These are phyloP conservation scores for Aspergillus clavatus DNA, from an alignment of 2,329 filamentous ascomycete species.

Conservation along the genomic window DNA sequence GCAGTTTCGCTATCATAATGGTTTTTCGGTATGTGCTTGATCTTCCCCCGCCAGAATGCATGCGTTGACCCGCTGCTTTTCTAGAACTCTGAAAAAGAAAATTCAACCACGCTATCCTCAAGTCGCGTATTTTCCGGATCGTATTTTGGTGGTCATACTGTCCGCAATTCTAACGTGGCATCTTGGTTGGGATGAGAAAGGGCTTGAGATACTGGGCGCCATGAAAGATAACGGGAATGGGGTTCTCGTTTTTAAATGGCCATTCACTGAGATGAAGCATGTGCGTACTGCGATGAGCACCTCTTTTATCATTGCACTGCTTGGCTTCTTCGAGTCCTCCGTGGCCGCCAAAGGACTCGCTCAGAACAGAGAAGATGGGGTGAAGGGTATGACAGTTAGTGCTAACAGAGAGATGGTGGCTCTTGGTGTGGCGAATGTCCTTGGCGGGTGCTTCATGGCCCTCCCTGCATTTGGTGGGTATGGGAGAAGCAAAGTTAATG, in stretches of 20 bases:
- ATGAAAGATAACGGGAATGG: constrained; percentile 68
- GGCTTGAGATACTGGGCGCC: constrained; percentile 76
- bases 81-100: constrained; percentile 71
- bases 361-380: constrained; percentile 55
- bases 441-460: constrained; percentile 87
- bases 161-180: constrained; percentile 75
- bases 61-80: constrained; percentile 11
- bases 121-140: constrained; percentile 86
- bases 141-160: constrained; percentile 80
- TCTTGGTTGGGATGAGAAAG: constrained; percentile 71
- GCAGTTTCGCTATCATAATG: constrained; percentile 85
- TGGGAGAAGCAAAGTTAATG: constrained; percentile 91
- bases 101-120: constrained; percentile 73
- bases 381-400: constrained; percentile 76
- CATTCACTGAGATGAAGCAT: constrained; percentile 72
- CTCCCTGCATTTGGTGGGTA: constrained; percentile 95
- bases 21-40: constrained; percentile 62
- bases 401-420: constrained; percentile 92
- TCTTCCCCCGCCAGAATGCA: neutral
- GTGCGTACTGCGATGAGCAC: constrained; percentile 84
- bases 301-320: constrained; percentile 83
- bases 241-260: constrained; percentile 78
- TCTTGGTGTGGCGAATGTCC: constrained; percentile 82
- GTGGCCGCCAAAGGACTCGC: constrained; percentile 90
- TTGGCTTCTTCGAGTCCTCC: constrained; percentile 98